Conservation (phyloP, 2,329 filamentous ascomycete genomes). For the Exophiala xenobiotica region DNA sequence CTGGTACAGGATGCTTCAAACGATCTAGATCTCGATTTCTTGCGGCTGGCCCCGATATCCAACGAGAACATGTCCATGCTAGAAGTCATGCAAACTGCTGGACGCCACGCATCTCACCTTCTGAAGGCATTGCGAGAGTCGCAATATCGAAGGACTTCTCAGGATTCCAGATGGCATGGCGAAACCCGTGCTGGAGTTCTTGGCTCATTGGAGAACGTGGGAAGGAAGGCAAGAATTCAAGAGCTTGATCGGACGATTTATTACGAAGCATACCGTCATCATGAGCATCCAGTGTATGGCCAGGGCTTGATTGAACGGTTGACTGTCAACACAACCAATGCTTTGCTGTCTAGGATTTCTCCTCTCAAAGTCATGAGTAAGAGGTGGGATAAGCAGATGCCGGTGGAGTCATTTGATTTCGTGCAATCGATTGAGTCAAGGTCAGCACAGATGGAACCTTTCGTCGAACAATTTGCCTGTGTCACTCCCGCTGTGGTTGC, state of each 20-base stretch:
- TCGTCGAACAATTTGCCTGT: constrained; percentile 84
- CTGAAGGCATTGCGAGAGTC: constrained; percentile 70
- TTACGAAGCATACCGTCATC: constrained; percentile 75
- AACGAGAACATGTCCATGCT: constrained; percentile 64
- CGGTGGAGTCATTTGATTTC: constrained; percentile 57
- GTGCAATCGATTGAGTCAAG: constrained; percentile 74
- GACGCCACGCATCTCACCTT: constrained; percentile 67
- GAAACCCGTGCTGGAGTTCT: constrained; percentile 57
- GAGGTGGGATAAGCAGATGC: constrained; percentile 19
- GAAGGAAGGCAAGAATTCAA: constrained; percentile 68
- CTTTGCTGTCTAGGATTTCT: constrained; percentile 61
- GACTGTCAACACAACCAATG: constrained; percentile 61
- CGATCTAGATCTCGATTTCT: constrained; percentile 68
- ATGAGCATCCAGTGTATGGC: constrained; percentile 79
- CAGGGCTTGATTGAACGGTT: constrained; percentile 73
- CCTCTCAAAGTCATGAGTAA: constrained; percentile 51
- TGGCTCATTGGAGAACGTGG: constrained; percentile 68
- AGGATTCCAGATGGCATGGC: constrained; percentile 19
- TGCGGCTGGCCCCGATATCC: constrained; percentile 73
- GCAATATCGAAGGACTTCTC: constrained; percentile 58
- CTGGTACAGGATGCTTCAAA: constrained; percentile 61
- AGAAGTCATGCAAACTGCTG: constrained; percentile 54
- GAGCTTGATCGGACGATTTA: constrained; percentile 80
- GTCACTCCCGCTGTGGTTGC: constrained; percentile 87
- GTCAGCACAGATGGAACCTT: constrained; percentile 68